phyloP scores from a whole-genome alignment of 257 asterid species.

The Gentiana macrophylla region DNA sequence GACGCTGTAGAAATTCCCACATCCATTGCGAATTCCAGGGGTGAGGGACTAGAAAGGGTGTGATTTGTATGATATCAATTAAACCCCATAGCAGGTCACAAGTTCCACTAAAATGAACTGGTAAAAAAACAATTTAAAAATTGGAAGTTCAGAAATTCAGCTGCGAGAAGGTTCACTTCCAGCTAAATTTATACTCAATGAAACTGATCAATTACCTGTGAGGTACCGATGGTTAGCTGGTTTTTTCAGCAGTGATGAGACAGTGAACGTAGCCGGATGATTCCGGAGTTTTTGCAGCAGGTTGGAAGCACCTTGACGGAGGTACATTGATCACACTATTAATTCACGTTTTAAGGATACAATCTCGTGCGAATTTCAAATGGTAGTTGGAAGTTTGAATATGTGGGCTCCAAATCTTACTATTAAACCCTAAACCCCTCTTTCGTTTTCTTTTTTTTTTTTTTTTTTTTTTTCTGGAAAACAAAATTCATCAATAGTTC shows the following conservation, averaged over 20 bases:
- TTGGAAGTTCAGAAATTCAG: not conserved
- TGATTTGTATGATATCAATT: not conserved
- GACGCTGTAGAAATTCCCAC: too few species aligned
- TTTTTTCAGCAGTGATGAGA: constrained; percentile 14
- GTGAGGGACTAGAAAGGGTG: not conserved
- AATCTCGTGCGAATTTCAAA: not conserved
- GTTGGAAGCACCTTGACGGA: constrained; percentile 32
- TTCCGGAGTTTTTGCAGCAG: constrained; percentile 23
- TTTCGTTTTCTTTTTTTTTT: too few species aligned
- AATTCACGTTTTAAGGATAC: constrained; percentile 2
- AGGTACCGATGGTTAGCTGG: constrained; percentile 14
- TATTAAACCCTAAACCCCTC: too few species aligned
- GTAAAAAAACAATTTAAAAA: not conserved
- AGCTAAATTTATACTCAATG: not conserved
- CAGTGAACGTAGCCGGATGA: constrained; percentile 8
- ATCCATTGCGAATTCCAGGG: too few species aligned
- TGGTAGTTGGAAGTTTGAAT: too few species aligned
- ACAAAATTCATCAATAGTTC: too few species aligned
- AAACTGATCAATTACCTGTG: constrained; percentile 29
- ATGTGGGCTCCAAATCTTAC: too few species aligned
- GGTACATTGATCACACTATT: constrained; percentile 23
- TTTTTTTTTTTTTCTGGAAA: too few species aligned
- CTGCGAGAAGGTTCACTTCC: not conserved
- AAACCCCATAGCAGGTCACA: too few species aligned
- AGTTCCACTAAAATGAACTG: not conserved